Evolutionary conservation across 2,329 filamentous ascomycete species (phyloP), one percentile per base, ranked within the genome.

Genomic region (Trichoderma sp.): DNA sequence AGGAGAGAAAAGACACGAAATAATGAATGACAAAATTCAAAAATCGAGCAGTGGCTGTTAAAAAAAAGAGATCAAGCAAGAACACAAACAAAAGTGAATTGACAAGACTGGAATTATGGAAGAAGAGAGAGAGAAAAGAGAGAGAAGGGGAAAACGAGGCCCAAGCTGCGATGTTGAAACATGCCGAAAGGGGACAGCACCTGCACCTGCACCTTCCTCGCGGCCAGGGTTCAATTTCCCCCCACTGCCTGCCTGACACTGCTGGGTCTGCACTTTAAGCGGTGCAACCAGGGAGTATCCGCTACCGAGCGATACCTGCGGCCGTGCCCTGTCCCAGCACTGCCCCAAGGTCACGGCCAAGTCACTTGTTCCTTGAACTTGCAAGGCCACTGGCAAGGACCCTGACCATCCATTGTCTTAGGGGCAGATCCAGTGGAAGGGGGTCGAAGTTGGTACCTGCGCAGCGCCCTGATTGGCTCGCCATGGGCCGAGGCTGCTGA

Each of bases 131-230:
- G n/a, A 30, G 53, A 43, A 15, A 62, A 62, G 43, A 61, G 43
- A 62, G 61, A 43, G 43, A 78, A 75, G 76, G 79, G 77, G 66
- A 61, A 72, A 61, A 13, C 36, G 59, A 64, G 57, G 58, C 34
- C 58, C 62, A 66, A 66, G 62, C 61, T 73, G 73, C 69, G 70
- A 72, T 39, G 68, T 70, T 70, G 68, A 70, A 70, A 70, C 68
- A 70, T 70, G 58, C 26, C 66, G 66, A 68, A 68, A 68, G 55
- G 66, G 57, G 66, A 68, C 50, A 67, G 66, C 55, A 61, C 34
- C 34, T 36, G 34, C 34, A 36, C 34, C 34, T 36, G 34, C 34
- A 36, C 26, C 39, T 50, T 62, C 32, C 32, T 26, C 59, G 55
- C 43, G 11, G 62, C 62, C 3, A 65, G 43, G 53, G 64, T 39